Base-by-base conservation (phyloP, 1,284 basidiomycete species). In the Wallemia mellicola region DNA sequence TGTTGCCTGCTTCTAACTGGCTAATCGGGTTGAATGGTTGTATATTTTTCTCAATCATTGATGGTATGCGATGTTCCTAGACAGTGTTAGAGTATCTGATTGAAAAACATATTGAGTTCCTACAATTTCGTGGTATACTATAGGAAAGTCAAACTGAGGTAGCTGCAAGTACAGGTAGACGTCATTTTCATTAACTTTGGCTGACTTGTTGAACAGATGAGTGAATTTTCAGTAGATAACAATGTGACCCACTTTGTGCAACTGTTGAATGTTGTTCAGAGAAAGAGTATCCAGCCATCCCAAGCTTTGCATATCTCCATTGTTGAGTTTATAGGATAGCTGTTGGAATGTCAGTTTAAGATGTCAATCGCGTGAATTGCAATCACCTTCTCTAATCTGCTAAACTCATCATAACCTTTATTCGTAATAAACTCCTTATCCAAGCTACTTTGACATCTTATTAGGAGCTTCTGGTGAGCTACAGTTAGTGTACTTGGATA, bases 61-160 rank as follows among this genome's bases (percentile, higher is more conserved):
- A 61, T 0, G 67, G 66, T 30, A 67, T 63, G 1, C 60, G 61
- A 25, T 65, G 65, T 62, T 71, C 70, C 64, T 68, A 61, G 25
- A 24, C 26, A 27, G n/a, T 27, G 1, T 25, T 33, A 25, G 11
- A 28, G 1, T 5, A 25, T 2, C 27, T 19, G 1, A 24, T n/a
- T 26, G 2, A 22, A 48, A 15, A 22, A 5, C 5, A 25, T 24
- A 14, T 2, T 38, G 22, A n/a, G 27, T 7, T 62, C 68, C 56
- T 17, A 82, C 85, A 11, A 82, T 78, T 71, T 95, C 92, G 62
- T 82, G 86, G 69, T 85, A 99, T 57, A 98, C 82, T n/a, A 99
- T 82, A 0, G 94, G 92, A 67, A 95, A 91, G 67, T 96, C 92
- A 66, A 95, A 98, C n/a, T 86, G 78, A 0, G 92, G 94, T 32